A percentile compares a stretch with the other conserved stretches of the same genome.
phyloP scores from a whole-genome alignment of 192 early-diverging fungal species.

The Gamsiella multidivaricata region DNA sequence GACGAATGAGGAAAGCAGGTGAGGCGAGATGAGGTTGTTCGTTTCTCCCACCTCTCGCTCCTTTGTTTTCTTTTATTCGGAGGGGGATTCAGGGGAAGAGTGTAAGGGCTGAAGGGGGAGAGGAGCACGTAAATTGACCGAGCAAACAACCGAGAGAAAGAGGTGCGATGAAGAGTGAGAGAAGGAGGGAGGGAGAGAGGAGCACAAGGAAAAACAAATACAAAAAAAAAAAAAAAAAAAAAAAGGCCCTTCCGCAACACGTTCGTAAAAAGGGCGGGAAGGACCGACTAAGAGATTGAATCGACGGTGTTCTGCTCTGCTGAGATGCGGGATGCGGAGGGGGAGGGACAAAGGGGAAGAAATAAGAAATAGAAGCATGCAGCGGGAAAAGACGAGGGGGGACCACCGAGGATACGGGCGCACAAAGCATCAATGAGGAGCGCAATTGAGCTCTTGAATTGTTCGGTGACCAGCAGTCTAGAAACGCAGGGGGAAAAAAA shows the following conservation, averaged over 20 bases:
- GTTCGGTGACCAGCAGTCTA: no score
- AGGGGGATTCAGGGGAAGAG: no score
- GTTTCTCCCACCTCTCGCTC: no score
- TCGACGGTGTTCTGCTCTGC: no score
- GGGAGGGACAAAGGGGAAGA: not conserved
- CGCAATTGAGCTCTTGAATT: no score
- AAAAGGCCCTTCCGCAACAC: not conserved
- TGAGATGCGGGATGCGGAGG: not conserved
- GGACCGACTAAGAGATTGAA: not conserved
- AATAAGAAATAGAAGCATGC: constrained; percentile 5
- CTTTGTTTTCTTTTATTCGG: no score
- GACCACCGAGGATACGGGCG: not conserved
- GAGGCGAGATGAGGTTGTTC: no score
- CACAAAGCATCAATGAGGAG: no score
- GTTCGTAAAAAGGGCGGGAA: not conserved
- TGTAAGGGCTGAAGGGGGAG: not conserved
- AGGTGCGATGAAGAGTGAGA: not conserved
- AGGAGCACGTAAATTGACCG: no score
- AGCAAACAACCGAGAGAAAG: no score
- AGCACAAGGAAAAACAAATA: not conserved
- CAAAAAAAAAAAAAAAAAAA: not conserved
- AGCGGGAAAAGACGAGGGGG: not conserved
- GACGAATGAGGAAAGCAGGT: no score
- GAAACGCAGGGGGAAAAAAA: no score
- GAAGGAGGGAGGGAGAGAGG: not conserved